These are phyloP conservation scores for Aureobasidium lini DNA, from an alignment of 2,329 filamentous ascomycete species.

Conservation along the genomic window DNA sequence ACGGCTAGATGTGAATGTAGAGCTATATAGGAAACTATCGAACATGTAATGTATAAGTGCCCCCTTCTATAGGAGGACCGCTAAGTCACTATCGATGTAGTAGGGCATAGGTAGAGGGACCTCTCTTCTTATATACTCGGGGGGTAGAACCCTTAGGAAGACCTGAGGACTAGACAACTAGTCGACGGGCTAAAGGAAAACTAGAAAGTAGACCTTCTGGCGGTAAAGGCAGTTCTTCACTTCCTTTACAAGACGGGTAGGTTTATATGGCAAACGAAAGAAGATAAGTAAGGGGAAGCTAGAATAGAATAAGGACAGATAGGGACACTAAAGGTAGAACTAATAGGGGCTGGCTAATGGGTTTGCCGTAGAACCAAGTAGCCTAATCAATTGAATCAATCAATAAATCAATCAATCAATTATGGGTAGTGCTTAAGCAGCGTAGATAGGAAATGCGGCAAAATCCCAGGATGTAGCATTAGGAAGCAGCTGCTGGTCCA, in stretches of 20 bases:
- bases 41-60: background rate
- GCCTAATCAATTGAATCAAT: slow-evolving; percentile 3
- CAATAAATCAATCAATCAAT: background rate
- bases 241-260: background rate
- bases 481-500: no score
- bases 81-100: background rate
- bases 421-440: no score
- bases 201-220: background rate
- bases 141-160: background rate
- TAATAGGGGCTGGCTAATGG: background rate
- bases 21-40: background rate
- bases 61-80: background rate
- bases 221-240: background rate
- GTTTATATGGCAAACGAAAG: background rate
- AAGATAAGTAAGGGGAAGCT: background rate
- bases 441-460: no score
- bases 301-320: slow-evolving; percentile 2
- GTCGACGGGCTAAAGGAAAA: background rate
- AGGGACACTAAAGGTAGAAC: background rate
- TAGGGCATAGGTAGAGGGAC: background rate
- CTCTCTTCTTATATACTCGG: background rate
- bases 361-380: slow-evolving; percentile 1
- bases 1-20: background rate
- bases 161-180: background rate
- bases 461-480: no score